These are phyloP conservation scores for Nemania sp. DNA, from an alignment of 2,329 filamentous ascomycete species.

Conservation along the genomic window DNA sequence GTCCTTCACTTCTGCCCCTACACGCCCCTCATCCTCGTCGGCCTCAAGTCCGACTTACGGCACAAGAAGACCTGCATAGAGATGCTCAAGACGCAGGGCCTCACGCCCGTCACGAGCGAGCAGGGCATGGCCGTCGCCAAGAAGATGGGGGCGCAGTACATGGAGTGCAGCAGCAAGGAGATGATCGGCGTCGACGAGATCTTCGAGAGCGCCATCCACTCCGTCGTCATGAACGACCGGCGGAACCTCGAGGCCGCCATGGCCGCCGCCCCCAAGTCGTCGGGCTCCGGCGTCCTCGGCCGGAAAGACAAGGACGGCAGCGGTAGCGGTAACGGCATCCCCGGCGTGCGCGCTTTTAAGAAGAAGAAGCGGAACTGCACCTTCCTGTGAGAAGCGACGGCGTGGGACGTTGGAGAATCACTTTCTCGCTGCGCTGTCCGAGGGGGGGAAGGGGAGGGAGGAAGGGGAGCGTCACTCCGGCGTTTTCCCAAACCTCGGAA, in stretches of 20 bases:
- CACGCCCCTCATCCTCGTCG: constrained; percentile 92
- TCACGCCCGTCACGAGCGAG: constrained; percentile 90
- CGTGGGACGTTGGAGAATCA: too few species aligned
- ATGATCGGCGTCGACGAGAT: constrained; percentile 96
- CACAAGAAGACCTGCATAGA: constrained; percentile 97
- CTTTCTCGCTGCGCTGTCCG: too few species aligned
- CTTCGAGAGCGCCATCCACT: constrained; percentile 89
- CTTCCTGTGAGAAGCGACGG: constrained; percentile 61
- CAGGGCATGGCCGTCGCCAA: constrained; percentile 86
- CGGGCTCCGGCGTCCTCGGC: constrained; percentile 26
- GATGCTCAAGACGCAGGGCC: constrained; percentile 95
- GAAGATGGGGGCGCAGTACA: constrained; percentile 94
- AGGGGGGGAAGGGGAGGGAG: too few species aligned
- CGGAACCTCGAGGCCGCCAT: constrained; percentile 62
- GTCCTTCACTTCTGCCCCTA: constrained; percentile 98
- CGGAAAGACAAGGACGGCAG: constrained; percentile 36
- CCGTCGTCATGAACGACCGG: constrained; percentile 80
- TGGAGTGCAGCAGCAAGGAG: constrained; percentile 98
- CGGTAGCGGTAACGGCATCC: constrained; percentile 40
- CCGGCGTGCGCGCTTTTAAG: constrained; percentile 58
- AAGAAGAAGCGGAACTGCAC: constrained; percentile 86
- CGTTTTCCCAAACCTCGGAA: too few species aligned
- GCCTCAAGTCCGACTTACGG: constrained; percentile 95
- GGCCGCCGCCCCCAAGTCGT: constrained; percentile 44
- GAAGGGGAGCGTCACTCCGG: too few species aligned